Conservation (phyloP, 257 asterid species). For the Datura wrightii region DNA sequence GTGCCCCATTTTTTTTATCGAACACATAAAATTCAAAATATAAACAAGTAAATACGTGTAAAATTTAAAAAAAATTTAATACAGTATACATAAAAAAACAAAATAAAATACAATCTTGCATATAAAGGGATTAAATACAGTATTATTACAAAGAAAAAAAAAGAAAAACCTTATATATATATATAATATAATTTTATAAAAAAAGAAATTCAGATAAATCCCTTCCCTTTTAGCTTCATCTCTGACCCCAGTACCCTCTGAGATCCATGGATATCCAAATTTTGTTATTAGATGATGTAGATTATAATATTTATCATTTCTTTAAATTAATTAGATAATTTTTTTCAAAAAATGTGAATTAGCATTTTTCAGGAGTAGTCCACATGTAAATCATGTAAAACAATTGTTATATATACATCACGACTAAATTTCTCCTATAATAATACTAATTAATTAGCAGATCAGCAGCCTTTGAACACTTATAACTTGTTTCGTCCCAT, state of each 20-base stretch:
- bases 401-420: no score
- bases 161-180: no score
- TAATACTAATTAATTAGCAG: not conserved
- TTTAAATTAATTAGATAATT: no score
- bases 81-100: no score
- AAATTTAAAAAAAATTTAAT: no score
- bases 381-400: no score
- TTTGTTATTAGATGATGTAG: not conserved
- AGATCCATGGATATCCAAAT: not conserved
- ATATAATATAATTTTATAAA: not conserved
- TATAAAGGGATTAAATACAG: no score
- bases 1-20: not conserved
- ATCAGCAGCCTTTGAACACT: not conserved
- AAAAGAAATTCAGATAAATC: not conserved
- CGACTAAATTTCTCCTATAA: not conserved
- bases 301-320: not conserved
- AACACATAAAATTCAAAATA: not conserved
- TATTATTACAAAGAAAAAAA: not conserved
- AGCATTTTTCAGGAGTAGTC: no score
- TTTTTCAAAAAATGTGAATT: no score
- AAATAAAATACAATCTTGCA: no score
- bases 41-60: no score
- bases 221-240: not conserved
- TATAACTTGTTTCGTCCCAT: not conserved
- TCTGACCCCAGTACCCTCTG: not conserved